Base-by-base conservation (phyloP, 75 land plant genomes). In the Picea sitchensis region DNA sequence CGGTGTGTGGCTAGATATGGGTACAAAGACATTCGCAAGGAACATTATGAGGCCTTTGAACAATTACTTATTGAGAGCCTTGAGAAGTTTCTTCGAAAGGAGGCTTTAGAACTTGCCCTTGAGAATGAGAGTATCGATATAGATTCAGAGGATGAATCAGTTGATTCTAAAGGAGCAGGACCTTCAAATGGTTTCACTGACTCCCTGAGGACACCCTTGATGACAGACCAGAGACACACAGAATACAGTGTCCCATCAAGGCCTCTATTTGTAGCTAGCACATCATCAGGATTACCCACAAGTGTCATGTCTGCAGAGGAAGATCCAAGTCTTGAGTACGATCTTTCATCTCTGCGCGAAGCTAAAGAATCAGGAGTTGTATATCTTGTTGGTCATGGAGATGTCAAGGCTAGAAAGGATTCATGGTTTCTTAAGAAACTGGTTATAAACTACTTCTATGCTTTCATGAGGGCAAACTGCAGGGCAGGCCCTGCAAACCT, bases 1-100 rank as follows among this genome's bases (percentile, higher is more conserved):
- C 90, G 93, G 0, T 96, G 98, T 58, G 77, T 93, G 26, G 98
- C 98, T 3, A 83, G 99, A 15, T 94, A 96, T 84, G 99, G 99
- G 7, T 96, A 96, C 80, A 90, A 75, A 61, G 97, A 96, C 78
- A 76, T 92, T 4, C 64, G 88, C 62, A 90, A 91, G 77, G 93
- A 92, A 63, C 87, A 96, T 73, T 88, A 83, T 69, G 78, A 84
- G 17, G 79, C 81, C 31, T 96, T 96, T 78, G 98, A 92, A 83
- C 84, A 86, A 60, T 89, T 94, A 15, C 77, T 96, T 61, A 80
- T 96, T 32, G 87, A 88, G 21, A 92, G 96, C 82, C 85, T 96
- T 59, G 91, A 90, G 80, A 92, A 82, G 65, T 96, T 96, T 76
- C 75, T 96, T 76, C 82, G 86, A 59, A 88, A 76, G 60, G 98